phyloP scores from a whole-genome alignment of 805 yeast genomes.

The Lachancea thermotolerans region DNA sequence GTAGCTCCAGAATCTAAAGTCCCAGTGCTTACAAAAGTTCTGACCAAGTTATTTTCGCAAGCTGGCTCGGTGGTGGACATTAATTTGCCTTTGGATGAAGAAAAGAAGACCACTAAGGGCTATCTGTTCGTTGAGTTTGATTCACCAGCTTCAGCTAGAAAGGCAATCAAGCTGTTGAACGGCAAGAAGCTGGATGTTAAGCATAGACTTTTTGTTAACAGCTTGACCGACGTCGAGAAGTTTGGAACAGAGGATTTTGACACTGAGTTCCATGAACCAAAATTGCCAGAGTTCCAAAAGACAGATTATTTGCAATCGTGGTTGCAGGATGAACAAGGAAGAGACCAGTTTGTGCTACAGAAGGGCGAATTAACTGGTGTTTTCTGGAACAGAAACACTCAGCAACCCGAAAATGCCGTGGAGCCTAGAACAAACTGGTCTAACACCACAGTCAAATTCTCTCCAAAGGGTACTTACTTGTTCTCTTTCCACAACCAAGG shows the following conservation, averaged over 20 bases:
- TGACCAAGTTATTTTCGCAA: slow-evolving; percentile 68
- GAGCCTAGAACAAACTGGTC: slow-evolving; percentile 85
- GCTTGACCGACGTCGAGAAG: slow-evolving; percentile 73
- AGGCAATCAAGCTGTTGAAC: slow-evolving; percentile 73
- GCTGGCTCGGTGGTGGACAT: slow-evolving; percentile 76
- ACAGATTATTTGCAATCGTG: slow-evolving; percentile 82
- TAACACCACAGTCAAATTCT: slow-evolving; percentile 77
- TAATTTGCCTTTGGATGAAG: slow-evolving; percentile 66
- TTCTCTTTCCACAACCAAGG: slow-evolving; percentile 91
- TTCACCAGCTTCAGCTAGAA: slow-evolving; percentile 57
- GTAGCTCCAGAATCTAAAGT: slow-evolving; percentile 86
- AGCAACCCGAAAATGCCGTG: slow-evolving; percentile 66
- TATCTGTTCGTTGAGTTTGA: slow-evolving; percentile 78
- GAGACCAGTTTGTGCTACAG: slow-evolving; percentile 86
- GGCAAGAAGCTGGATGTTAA: slow-evolving; percentile 90
- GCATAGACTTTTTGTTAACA: slow-evolving; percentile 83
- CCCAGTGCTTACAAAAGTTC: slow-evolving; percentile 75
- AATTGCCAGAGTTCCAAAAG: slow-evolving; percentile 60
- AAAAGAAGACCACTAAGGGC: slow-evolving; percentile 77
- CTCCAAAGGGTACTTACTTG: slow-evolving; percentile 87
- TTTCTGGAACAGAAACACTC: slow-evolving; percentile 73
- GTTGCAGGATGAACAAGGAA: slow-evolving; percentile 80
- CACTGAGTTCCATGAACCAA: slow-evolving; percentile 64
- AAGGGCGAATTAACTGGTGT: slow-evolving; percentile 74
- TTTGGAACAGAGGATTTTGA: slow-evolving; percentile 59